Evolutionary conservation across 768 basidiomycete species (phyloP).

Genomic region (Trametes villosa): DNA sequence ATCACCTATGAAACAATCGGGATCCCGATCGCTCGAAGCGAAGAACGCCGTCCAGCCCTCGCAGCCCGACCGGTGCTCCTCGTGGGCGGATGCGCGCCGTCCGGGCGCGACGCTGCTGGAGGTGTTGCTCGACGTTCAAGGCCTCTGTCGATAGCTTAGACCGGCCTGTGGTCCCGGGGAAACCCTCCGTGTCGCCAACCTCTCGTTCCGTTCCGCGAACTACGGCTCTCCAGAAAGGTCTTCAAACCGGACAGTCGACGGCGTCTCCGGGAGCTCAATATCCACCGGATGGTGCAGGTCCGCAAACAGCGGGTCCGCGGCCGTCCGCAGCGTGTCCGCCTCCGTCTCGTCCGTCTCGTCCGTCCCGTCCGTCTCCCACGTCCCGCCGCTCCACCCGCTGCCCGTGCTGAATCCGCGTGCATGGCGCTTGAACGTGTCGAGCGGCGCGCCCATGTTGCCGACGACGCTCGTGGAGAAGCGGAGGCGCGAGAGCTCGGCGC

Average conservation of each 20-base stretch:
- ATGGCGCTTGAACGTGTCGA: constrained; percentile 2
- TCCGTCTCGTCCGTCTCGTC: not conserved
- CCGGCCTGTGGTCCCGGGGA: too few species aligned
- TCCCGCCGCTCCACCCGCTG: not conserved
- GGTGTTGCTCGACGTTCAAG: too few species aligned
- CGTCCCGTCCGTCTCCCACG: not conserved
- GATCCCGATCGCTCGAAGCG: too few species aligned
- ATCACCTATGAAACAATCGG: too few species aligned
- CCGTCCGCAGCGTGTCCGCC: constrained; percentile 3
- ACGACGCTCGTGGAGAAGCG: constrained; percentile 5
- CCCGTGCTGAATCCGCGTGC: not conserved
- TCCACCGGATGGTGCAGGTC: not conserved
- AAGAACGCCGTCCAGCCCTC: too few species aligned
- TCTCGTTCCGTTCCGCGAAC: not conserved
- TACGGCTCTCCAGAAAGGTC: too few species aligned
- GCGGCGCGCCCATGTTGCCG: constrained; percentile 26
- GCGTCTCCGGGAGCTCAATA: constrained; percentile 1
- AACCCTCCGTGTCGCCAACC: not conserved
- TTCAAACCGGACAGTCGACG: not conserved
- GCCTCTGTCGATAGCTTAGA: too few species aligned
- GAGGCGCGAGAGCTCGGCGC: not conserved
- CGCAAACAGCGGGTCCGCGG: constrained; percentile 10
- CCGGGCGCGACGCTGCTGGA: too few species aligned
- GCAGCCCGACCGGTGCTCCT: too few species aligned
- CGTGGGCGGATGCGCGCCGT: too few species aligned